Evolutionary conservation across 805 yeast genomes (phyloP).

Genomic region (Ogataea glucozyma): DNA sequence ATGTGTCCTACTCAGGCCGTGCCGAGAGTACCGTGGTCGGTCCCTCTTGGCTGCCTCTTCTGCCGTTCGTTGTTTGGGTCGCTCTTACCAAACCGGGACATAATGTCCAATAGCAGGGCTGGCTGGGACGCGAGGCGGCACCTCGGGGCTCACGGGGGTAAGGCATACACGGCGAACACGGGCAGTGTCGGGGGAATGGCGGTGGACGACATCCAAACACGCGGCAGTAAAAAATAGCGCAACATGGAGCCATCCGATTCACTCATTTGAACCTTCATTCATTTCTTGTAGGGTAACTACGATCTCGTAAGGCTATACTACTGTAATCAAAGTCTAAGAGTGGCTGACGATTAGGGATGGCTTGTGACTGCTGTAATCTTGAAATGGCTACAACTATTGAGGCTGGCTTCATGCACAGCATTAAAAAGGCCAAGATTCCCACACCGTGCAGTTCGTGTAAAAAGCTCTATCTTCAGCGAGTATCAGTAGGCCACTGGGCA

Average conservation of each 20-base stretch:
- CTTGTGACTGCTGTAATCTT: neutral
- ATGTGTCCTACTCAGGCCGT: constrained; percentile 5
- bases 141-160: neutral
- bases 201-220: neutral
- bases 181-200: neutral
- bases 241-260: neutral
- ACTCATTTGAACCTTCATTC: no score
- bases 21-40: constrained; percentile 11
- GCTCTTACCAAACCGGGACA: neutral
- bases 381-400: no score
- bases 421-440: no score
- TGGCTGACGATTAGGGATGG: no score
- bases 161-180: neutral
- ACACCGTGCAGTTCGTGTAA: no score
- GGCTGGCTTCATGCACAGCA: neutral
- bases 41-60: neutral
- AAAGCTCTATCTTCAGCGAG: no score
- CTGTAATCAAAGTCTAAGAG: no score
- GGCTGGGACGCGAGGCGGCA: neutral
- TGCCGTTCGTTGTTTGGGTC: neutral
- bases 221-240: constrained; percentile 6
- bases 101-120: constrained; percentile 1
- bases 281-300: no score
- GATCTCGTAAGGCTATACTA: no score
- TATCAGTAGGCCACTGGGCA: neutral